Evolutionary conservation across 2,329 filamentous ascomycete genomes (phyloP), one percentile per base, ranked within the genome.

Genomic region (Mariannaea elegans): DNA sequence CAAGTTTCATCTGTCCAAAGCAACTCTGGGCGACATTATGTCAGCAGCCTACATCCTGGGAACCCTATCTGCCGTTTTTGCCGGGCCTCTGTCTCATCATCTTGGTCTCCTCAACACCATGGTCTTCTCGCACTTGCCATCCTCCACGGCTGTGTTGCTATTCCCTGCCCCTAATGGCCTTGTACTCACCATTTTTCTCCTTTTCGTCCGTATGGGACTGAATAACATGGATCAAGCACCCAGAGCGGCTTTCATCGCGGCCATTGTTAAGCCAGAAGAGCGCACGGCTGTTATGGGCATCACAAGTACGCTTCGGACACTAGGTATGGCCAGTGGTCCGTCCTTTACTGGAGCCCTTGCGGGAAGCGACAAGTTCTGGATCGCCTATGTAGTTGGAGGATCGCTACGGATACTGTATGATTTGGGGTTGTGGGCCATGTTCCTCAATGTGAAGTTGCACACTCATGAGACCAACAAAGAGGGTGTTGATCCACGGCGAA

Each of bases 181-280:
- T 2, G 79, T 79, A 36, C 69, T 85, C 39, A 84, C 86, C 0
- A 81, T 86, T 1, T 77, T 77, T 0, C 76, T 90, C 0, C 75
- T 91, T 1, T 78, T 89, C 23, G 72, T 90, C 18, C 81, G 88
- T 5, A 80, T 86, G 3, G 85, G 85, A 0, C 76, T 90, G 42
- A 90, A 90, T 67, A 87, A 84, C 62, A 90, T 91, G 86, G 88
- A 90, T 63, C 88, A 90, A 75, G 87, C 86, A 0, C 88, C 88
- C 0, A 80, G 88, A 2, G 78, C 87, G 1, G 87, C 88, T 0
- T 86, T 91, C 57, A 89, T 91, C 48, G 87, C 88, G 1, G 87
- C 87, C 0, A 86, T 89, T 0, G 87, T 90, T 3, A 83, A 81
- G 62, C 84, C 87, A 0, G 82, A 86, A 53, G 88, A 91, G 73